Evolutionary conservation across 257 asterid genomes (phyloP), one percentile per base, ranked within the genome.

Genomic region (Asclepias syriaca): DNA sequence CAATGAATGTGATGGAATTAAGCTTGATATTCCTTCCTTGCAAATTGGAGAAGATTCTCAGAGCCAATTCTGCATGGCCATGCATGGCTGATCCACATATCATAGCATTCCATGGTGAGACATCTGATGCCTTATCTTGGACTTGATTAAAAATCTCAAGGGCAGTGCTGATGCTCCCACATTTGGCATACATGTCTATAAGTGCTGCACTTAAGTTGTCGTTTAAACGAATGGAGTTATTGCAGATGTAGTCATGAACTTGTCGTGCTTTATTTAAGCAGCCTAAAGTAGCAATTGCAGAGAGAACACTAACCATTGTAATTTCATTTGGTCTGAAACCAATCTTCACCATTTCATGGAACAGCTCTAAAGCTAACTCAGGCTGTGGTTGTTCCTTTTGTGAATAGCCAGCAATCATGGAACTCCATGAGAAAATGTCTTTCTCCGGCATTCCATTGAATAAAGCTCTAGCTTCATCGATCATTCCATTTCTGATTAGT

Each of bases 81-180:
- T 94, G 99, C 97, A 87, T 87, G 60, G 98, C 99, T 61, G 88
- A 82, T 76, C 97, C 97, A 72, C 95, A 87, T 69, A 94, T 88
- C 70, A 91, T 87, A 6, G 99, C 97, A 68, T 94, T 94, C 99
- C 98, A 94, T 60, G 98, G 97, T 0, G 97, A 94, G 66, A 91
- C 84, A 9, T 79, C 85, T 3, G 21, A 69, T 39, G 89, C 76
- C 74, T 77, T 78, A 58, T 90, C 86, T 60, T 77, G 84, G 56
- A 83, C 79, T 77, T 82, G 89, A 72, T 80, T 22, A 69, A 91
- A 94, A 15, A 81, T 74, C 74, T 88, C 88, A 43, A 87, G 78
- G 72, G 99, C 98, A 1, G 69, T 75, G 71, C 75, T 68, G 68
- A 91, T 82, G 70, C 81, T 85, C 70, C 95, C 98, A 71, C 99